Evolutionary conservation across 2,329 filamentous ascomycete genomes (phyloP).

Genomic region (Apiospora rasikravindrae): DNA sequence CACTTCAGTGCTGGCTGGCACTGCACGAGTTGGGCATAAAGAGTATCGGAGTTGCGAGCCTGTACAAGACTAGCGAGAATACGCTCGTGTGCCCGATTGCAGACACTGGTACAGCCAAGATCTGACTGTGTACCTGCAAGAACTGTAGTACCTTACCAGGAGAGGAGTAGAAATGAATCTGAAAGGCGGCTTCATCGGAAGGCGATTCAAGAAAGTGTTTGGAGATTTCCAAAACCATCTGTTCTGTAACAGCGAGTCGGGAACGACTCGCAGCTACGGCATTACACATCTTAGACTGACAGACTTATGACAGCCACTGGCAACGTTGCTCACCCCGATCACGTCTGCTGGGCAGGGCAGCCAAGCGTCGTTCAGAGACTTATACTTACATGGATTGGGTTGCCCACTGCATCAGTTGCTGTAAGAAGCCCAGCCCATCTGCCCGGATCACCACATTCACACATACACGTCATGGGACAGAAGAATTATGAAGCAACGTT

Average conservation of each 20-base stretch:
- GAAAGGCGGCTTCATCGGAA: not conserved
- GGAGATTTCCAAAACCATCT: not conserved
- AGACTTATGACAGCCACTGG: not conserved
- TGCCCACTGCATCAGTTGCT: not conserved
- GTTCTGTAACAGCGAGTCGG: not conserved
- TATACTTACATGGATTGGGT: not conserved
- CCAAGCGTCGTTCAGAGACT: too few relatives aligned
- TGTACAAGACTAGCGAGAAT: not conserved
- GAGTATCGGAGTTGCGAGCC: too few relatives aligned
- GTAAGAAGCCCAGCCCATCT: not conserved
- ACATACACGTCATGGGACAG: not conserved
- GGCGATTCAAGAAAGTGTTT: not conserved
- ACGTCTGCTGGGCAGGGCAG: too few relatives aligned
- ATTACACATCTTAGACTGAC: not conserved
- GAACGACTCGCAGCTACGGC: not conserved
- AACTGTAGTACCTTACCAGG: not conserved
- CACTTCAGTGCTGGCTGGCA: not conserved
- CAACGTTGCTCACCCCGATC: not conserved
- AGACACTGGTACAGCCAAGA: not conserved
- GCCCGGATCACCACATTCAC: not conserved
- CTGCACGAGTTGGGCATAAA: not conserved
- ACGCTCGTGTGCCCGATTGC: not conserved
- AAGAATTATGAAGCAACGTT: constrained; percentile 27
- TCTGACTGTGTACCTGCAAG: not conserved
- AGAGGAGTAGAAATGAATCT: not conserved